Conservation (phyloP, 1,284 basidiomycete genomes). For the Cryptococcus maquisensis region DNA sequence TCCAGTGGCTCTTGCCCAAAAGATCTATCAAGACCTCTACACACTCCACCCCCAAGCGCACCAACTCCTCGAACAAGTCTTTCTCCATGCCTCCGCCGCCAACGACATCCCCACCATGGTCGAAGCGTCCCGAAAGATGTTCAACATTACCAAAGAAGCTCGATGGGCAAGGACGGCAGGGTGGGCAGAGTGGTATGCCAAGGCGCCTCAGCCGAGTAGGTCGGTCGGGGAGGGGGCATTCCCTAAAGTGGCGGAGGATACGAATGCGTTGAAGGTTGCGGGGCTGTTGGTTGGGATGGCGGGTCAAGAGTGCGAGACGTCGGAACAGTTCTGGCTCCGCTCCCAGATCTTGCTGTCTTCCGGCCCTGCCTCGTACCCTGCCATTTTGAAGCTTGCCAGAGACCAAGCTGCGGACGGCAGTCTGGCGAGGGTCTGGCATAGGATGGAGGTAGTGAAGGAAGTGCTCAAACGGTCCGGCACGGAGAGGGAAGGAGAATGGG, state of each 20-base stretch:
- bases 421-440: slow-evolving; percentile 28
- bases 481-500: slow-evolving; percentile 13
- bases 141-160: slow-evolving; percentile 29
- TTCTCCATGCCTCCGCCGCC: slow-evolving; percentile 28
- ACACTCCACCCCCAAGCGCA: slow-evolving; percentile 18
- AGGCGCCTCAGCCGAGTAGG: slow-evolving; percentile 5
- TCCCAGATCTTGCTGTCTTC: slow-evolving; percentile 32
- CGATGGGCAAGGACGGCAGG: slow-evolving; percentile 39
- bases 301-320: slow-evolving; percentile 13
- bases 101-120: slow-evolving; percentile 28
- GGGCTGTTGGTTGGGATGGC: slow-evolving; percentile 24
- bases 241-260: too few species aligned
- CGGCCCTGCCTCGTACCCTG: slow-evolving; percentile 12
- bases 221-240: neutral
- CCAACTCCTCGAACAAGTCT: slow-evolving; percentile 37
- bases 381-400: slow-evolving; percentile 17
- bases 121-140: slow-evolving; percentile 34
- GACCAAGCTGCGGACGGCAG: slow-evolving; percentile 23
- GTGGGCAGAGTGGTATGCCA: slow-evolving; percentile 28
- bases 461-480: slow-evolving; percentile 1
- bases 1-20: slow-evolving; percentile 33
- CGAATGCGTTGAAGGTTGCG: slow-evolving; percentile 23
- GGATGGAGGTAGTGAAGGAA: slow-evolving; percentile 23
- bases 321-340: slow-evolving; percentile 40
- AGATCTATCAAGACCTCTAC: slow-evolving; percentile 29